phyloP scores from a whole-genome alignment of 495 filamentous ascomycete species.

The Lentithecium fluviatile region DNA sequence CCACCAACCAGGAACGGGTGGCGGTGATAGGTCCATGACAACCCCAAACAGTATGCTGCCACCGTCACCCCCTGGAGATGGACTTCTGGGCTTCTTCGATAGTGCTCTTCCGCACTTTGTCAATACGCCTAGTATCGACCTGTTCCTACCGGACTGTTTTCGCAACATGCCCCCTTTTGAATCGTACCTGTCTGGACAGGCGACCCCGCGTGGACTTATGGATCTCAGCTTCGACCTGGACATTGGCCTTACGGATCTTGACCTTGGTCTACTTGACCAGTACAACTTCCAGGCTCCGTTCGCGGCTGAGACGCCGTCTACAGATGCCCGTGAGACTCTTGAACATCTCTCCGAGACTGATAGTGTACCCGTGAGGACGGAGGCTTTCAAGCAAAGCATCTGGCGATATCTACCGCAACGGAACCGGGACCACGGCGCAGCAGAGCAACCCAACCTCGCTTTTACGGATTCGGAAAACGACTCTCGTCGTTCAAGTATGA shows the following conservation, averaged over 20 bases:
- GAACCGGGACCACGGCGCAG: constrained; percentile 51
- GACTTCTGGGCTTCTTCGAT: no score
- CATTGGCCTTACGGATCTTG: constrained; percentile 60
- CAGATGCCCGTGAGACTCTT: not conserved
- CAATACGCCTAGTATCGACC: no score
- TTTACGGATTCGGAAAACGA: constrained; percentile 44
- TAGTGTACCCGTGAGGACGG: constrained; percentile 39
- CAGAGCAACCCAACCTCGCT: constrained; percentile 56
- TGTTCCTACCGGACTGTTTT: not conserved
- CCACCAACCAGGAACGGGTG: no score
- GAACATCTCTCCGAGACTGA: constrained; percentile 13
- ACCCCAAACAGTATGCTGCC: no score
- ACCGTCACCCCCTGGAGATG: no score
- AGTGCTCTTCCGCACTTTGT: no score
- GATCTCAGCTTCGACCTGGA: constrained; percentile 55
- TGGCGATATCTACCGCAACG: constrained; percentile 55
- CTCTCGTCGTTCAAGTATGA: constrained; percentile 30
- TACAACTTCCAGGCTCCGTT: constrained; percentile 53
- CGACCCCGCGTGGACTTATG: constrained; percentile 39
- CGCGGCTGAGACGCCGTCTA: constrained; percentile 29
- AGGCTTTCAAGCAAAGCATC: constrained; percentile 50
- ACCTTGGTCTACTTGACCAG: constrained; percentile 58
- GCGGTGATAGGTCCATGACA: no score
- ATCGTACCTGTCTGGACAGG: constrained; percentile 14
- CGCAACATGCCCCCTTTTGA: constrained; percentile 6